These are phyloP conservation scores for Scedosporium apiospermum DNA, from an alignment of 2,329 filamentous ascomycete species.

Conservation along the genomic window DNA sequence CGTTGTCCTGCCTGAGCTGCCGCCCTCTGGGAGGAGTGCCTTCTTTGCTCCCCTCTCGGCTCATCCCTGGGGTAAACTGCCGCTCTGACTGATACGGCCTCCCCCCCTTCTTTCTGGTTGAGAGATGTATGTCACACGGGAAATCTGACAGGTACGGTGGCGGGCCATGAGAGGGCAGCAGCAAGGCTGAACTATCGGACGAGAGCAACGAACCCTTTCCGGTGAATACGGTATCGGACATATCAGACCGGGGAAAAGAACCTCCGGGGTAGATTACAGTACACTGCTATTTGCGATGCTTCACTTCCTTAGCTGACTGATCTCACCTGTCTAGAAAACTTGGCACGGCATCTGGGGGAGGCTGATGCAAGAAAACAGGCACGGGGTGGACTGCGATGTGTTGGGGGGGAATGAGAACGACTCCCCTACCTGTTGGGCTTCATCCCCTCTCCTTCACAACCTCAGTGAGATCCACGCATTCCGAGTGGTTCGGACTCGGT, in stretches of 20 bases:
- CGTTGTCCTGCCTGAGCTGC: neutral
- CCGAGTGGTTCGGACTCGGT: neutral
- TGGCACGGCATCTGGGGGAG: neutral
- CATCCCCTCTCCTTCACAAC: neutral
- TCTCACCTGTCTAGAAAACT: neutral
- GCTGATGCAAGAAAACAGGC: neutral
- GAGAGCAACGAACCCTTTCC: neutral
- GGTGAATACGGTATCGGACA: neutral
- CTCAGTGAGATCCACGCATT: no score
- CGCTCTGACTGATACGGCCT: no score
- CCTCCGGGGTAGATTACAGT: neutral
- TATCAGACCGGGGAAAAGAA: neutral
- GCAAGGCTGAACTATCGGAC: neutral
- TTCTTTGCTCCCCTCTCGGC: neutral
- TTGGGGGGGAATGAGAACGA: no score
- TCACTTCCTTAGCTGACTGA: neutral
- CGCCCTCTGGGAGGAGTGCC: neutral
- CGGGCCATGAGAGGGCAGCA: neutral
- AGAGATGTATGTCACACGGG: neutral
- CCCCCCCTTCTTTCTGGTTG: no score
- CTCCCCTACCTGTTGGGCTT: no score
- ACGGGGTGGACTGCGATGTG: neutral
- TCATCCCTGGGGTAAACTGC: neutral
- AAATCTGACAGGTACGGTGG: neutral
- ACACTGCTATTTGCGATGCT: neutral